Evolutionary conservation across 768 basidiomycete species (phyloP).

Genomic region (Filobasidium floriforme): DNA sequence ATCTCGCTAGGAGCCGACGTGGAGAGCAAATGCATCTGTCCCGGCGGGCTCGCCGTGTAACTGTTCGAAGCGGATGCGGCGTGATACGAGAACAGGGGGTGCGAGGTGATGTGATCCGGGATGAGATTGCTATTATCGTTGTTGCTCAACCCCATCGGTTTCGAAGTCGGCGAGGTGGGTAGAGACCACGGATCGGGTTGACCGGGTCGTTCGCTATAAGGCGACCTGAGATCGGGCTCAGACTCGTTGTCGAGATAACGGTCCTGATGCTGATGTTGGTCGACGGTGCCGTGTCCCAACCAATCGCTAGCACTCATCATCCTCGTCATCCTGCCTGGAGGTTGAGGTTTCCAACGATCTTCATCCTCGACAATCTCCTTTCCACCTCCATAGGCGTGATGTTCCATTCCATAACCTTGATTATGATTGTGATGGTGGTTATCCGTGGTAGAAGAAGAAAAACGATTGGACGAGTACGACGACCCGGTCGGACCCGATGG

Average conservation of each 20-base stretch:
- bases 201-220: not conserved
- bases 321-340: not conserved
- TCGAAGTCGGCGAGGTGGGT: not conserved
- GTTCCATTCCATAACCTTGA: not conserved
- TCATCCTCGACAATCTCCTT: conserved; percentile 6
- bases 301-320: conserved; percentile 5
- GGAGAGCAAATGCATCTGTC: conserved; percentile 22
- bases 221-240: not conserved
- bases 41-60: conserved; percentile 26
- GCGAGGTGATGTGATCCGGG: conserved; percentile 15
- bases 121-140: too few relatives aligned
- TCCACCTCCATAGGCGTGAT: not conserved
- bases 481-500: not conserved
- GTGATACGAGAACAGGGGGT: conserved; percentile 41
- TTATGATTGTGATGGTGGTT: not conserved
- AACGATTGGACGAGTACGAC: not conserved
- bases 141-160: not conserved
- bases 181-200: not conserved
- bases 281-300: not conserved
- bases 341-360: not conserved
- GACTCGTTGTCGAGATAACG: not conserved
- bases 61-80: conserved; percentile 17
- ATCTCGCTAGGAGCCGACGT: conserved; percentile 25
- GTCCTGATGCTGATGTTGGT: not conserved
- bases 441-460: not conserved